These are phyloP conservation scores for Pseudogymnoascus sp. DNA, from an alignment of 2,329 filamentous ascomycete species.

Conservation along the genomic window DNA sequence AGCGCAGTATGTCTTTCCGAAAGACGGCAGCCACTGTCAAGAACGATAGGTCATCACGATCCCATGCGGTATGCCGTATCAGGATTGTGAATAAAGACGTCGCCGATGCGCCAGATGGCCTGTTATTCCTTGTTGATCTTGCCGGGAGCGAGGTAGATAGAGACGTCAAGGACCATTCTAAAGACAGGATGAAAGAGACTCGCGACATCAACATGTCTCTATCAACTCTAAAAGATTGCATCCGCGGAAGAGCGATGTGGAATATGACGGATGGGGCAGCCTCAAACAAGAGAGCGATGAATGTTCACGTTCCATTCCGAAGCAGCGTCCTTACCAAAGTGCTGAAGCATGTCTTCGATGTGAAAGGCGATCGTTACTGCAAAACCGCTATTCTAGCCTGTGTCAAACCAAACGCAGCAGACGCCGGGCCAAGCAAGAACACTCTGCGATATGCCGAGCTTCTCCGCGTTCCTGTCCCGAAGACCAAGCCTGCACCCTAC, in stretches of 20 bases:
- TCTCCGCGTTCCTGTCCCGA: conserved; percentile 33
- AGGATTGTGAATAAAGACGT: conserved; percentile 31
- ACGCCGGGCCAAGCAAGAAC: conserved; percentile 73
- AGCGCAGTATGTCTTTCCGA: conserved; percentile 50
- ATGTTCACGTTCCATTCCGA: conserved; percentile 74
- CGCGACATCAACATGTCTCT: conserved; percentile 97
- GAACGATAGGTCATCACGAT: conserved; percentile 41
- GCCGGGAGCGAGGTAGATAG: conserved; percentile 54
- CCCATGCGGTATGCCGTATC: conserved; percentile 41
- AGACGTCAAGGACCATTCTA: conserved; percentile 85
- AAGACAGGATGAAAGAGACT: conserved; percentile 77
- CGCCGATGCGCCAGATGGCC: conserved; percentile 30
- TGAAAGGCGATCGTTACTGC: conserved; percentile 55
- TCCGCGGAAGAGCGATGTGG: conserved; percentile 55
- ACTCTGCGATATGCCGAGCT: conserved; percentile 86
- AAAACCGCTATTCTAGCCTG: conserved; percentile 98
- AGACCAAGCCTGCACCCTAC: conserved; percentile 18
- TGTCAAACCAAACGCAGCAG: conserved; percentile 85
- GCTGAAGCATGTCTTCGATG: conserved; percentile 85
- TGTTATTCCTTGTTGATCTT: conserved; percentile 40
- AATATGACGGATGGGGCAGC: conserved; percentile 81
- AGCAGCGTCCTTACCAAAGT: conserved; percentile 76
- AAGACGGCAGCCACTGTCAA: conserved; percentile 36
- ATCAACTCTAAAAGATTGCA: conserved; percentile 57
- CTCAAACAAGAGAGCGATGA: conserved; percentile 43